Percentiles rank a stretch among this genome's conserved stretches.
phyloP scores from a whole-genome alignment of 352 stramenopile genomes.

The Globisporangium acanthophoron region DNA sequence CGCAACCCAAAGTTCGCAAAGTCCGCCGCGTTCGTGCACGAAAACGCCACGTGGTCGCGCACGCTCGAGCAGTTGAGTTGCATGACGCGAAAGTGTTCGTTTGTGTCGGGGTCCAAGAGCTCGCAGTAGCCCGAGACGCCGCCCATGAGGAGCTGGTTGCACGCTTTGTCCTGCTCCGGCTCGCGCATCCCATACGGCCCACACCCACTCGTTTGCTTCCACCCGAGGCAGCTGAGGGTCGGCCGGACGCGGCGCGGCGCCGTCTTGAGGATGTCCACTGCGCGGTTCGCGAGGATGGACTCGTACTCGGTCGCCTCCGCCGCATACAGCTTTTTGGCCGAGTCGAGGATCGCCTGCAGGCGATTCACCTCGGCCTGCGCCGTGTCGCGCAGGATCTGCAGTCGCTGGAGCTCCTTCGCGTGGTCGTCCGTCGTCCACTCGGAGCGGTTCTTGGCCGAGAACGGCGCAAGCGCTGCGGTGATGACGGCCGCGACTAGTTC shows the following conservation, averaged over 20 bases:
- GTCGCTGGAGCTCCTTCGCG: slow-evolving; percentile 26
- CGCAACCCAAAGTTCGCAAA: slow-evolving; percentile 61
- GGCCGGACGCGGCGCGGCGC: slow-evolving; percentile 25
- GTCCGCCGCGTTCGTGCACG: slow-evolving; percentile 42
- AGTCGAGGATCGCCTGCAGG: slow-evolving; percentile 26
- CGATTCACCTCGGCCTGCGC: slow-evolving; percentile 31
- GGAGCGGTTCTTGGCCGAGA: slow-evolving; percentile 11
- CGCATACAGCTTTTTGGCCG: slow-evolving; percentile 23
- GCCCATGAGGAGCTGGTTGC: slow-evolving; percentile 33
- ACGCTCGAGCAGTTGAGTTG: slow-evolving; percentile 57
- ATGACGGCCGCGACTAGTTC: slow-evolving; percentile 12
- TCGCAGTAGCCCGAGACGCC: slow-evolving; percentile 62
- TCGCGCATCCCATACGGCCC: slow-evolving; percentile 39
- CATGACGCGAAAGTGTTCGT: slow-evolving; percentile 67
- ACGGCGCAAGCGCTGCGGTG: slow-evolving; percentile 9
- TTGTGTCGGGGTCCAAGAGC: slow-evolving; percentile 42
- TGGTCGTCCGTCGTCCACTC: slow-evolving; percentile 15
- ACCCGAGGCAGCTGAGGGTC: slow-evolving; percentile 53
- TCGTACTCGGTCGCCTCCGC: slow-evolving; percentile 31
- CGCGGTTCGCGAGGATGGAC: slow-evolving; percentile 22
- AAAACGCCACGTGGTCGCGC: slow-evolving; percentile 41
- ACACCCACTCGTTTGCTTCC: slow-evolving; percentile 51
- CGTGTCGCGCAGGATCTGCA: slow-evolving; percentile 27
- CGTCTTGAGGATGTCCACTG: slow-evolving; percentile 28
- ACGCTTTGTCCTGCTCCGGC: slow-evolving; percentile 40